A percentile compares a stretch with the other conserved stretches of the same genome.
Conservation (phyloP, 305 asterid genomes). For the Solanum hybrid region DNA sequence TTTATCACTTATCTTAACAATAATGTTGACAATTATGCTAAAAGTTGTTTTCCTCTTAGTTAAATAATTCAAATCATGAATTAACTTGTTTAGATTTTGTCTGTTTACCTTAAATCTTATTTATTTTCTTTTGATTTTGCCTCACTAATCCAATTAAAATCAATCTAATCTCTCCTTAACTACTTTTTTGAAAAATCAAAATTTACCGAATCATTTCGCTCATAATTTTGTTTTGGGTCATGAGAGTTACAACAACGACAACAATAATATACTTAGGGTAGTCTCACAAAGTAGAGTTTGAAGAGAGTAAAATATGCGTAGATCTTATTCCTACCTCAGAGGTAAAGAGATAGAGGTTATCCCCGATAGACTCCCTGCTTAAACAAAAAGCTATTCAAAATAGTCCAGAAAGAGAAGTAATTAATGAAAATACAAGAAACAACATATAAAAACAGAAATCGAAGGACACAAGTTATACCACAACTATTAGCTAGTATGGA, state of each 20-base stretch:
- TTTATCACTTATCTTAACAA: neutral
- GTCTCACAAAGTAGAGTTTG: neutral
- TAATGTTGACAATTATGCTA: neutral
- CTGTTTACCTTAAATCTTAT: neutral
- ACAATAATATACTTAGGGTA: too few relatives aligned
- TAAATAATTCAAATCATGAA: neutral
- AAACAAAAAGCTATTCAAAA: fast-evolving
- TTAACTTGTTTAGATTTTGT: neutral
- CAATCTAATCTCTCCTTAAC: neutral
- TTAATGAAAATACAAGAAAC: neutral
- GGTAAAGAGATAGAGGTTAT: neutral
- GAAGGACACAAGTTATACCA: neutral
- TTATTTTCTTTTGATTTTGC: neutral
- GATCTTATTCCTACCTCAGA: neutral
- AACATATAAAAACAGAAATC: neutral
- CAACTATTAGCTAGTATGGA: neutral
- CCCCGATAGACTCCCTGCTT: fast-evolving
- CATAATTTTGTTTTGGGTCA: neutral
- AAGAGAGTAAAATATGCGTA: neutral
- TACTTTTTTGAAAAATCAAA: neutral
- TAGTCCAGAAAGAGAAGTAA: neutral
- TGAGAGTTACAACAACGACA: neutral
- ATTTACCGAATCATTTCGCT: neutral
- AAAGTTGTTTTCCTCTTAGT: neutral
- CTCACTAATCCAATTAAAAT: neutral